phyloP scores from a whole-genome alignment of 225 moss, liverwort and hornwort genomes.

The Polytrichum formosum region DNA sequence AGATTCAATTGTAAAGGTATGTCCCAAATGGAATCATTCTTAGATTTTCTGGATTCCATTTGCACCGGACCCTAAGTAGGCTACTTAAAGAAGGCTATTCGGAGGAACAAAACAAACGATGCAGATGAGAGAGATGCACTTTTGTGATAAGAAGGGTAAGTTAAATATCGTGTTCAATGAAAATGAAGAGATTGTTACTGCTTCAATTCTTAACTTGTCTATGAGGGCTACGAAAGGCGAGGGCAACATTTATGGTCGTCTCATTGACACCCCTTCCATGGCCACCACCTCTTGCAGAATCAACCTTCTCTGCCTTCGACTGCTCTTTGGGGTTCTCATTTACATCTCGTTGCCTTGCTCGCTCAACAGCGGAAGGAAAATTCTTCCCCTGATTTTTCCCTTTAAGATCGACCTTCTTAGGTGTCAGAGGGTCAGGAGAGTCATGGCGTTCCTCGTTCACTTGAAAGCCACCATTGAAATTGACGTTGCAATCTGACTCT shows the following conservation, averaged over 20 bases:
- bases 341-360: slow-evolving; percentile 63
- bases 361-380: slow-evolving; percentile 58
- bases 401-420: slow-evolving; percentile 10
- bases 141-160: too few relatives aligned
- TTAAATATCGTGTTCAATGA: too few relatives aligned
- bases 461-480: not conserved
- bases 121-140: too few relatives aligned
- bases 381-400: slow-evolving; percentile 32
- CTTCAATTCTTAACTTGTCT: slow-evolving; percentile 47
- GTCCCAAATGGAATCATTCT: too few relatives aligned
- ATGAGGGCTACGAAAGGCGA: slow-evolving; percentile 81
- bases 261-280: slow-evolving; percentile 25
- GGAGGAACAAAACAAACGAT: too few relatives aligned
- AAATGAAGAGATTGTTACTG: too few relatives aligned
- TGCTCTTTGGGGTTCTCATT: slow-evolving; percentile 13
- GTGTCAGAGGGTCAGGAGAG: slow-evolving; percentile 11
- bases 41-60: too few relatives aligned
- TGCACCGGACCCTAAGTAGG: too few relatives aligned
- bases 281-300: not conserved
- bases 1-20: too few relatives aligned
- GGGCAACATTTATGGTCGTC: slow-evolving; percentile 31
- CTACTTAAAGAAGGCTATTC: too few relatives aligned
- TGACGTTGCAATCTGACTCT: slow-evolving; percentile 21
- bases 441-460: slow-evolving; percentile 4
- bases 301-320: slow-evolving; percentile 8